Base-by-base conservation (phyloP, 352 stramenopile species). In the Phytophthora podocarpi region DNA sequence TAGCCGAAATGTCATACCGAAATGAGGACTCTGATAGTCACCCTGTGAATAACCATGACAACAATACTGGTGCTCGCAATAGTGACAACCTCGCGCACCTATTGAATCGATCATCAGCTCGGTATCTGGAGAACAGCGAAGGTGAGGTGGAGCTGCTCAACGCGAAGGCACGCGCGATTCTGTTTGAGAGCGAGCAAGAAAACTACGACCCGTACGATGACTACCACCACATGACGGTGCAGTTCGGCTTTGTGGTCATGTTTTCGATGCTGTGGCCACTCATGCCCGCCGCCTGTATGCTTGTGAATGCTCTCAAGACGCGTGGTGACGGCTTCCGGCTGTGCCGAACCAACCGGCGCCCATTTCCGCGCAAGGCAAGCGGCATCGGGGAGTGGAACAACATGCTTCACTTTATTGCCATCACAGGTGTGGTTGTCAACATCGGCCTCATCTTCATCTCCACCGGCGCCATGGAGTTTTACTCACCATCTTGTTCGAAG, bases 241-340 rank as follows among this genome's bases (percentile, higher is more conserved):
- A 94, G 62, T 94, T 90, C 58, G 85, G 85, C 36, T 94, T 94
- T 47, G 82, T 92, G 13, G 82, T 92, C 57, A 94, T 94, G 85
- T 94, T 94, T 50, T 92, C 82, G 23, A 94, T 87, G 73, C 65
- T 94, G 23, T 94, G 85, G 85, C 85, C 85, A 24, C 73, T 82
- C 13, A 94, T 94, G 85, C 85, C 85, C 24, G 70, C 80, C 23
- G 81, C 70, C 12, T 94, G 85, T 30, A 87, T 94, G 64, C 39
- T 89, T 28, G 74, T 94, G 20, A 94, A 94, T 40, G 81, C 82
- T 30, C 76, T 94, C 35, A 94, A 94, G 55, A 84, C 86, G 10
- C 85, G 85, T 20, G 82, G 82, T 21, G 85, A 94, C 39, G 82
- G 79, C 5, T 94, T 87, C 49, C 82, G 85, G 3, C 35, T 94